These are phyloP conservation scores for Elasticomyces elasticus DNA, from an alignment of 495 filamentous ascomycete genomes.

Conservation along the genomic window DNA sequence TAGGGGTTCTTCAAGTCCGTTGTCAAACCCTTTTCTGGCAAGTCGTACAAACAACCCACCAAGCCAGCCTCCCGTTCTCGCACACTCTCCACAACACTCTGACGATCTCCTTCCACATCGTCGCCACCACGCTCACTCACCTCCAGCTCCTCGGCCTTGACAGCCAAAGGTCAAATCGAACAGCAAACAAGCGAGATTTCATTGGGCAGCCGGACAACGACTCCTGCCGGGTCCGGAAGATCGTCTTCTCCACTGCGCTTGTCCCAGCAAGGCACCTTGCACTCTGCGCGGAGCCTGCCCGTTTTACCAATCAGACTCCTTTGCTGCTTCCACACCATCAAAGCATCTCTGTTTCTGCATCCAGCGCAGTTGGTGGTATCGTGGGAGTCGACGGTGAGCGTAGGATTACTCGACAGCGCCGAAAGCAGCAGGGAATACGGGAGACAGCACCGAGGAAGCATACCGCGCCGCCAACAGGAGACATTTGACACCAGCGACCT, in stretches of 20 bases:
- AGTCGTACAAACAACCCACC: no score
- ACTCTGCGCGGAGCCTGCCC: not conserved
- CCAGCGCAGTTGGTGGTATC: not conserved
- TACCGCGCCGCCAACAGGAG: not conserved
- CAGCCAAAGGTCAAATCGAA: no score
- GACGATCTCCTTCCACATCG: no score
- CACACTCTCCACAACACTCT: no score
- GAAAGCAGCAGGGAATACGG: not conserved
- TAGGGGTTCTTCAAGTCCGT: not conserved
- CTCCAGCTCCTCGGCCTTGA: no score
- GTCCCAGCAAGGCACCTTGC: not conserved
- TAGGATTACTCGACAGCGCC: not conserved
- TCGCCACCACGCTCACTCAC: no score
- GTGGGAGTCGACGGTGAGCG: not conserved
- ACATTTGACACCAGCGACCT: not conserved
- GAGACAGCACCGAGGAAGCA: not conserved
- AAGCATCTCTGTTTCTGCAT: not conserved
- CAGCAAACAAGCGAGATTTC: no score
- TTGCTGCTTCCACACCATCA: not conserved
- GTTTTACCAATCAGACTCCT: not conserved
- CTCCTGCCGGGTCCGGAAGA: not conserved
- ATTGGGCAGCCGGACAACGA: not conserved
- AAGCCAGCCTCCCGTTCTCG: no score
- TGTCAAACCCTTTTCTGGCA: not conserved
- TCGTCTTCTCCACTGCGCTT: slow-evolving; percentile 1